Evolutionary conservation across 441 rosid genomes (phyloP).

Genomic region (Isatis lusitanica): DNA sequence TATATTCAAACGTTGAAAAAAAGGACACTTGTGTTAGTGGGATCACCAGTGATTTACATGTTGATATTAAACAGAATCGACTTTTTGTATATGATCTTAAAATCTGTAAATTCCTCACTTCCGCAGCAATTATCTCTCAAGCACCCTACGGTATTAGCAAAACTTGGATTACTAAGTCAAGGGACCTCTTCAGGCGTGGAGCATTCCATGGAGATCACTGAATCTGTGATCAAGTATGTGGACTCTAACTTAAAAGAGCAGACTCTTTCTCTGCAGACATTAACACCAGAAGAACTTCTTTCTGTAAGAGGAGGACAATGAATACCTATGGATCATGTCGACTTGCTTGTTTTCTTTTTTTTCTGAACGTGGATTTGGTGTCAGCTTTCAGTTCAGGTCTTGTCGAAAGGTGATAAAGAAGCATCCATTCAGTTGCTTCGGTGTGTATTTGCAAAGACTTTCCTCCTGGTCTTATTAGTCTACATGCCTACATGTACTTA

Average conservation of each 20-base stretch:
- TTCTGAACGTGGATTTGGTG: conserved; percentile 29
- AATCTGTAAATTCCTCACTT: not conserved
- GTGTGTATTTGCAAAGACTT: conserved; percentile 39
- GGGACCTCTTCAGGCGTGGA: conserved; percentile 29
- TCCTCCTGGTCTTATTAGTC: not conserved
- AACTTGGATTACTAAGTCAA: conserved; percentile 57
- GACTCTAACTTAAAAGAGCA: conserved; percentile 38
- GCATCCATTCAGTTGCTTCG: conserved; percentile 55
- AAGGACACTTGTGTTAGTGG: not conserved
- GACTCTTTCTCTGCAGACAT: conserved; percentile 40
- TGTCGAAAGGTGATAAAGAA: conserved; percentile 55
- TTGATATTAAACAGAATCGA: not conserved
- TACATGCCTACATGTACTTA: not conserved
- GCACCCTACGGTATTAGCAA: conserved; percentile 59
- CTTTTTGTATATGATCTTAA: not conserved
- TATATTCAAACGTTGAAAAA: not conserved
- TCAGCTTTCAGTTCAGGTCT: conserved; percentile 69
- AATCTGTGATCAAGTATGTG: conserved; percentile 35
- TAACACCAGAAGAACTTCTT: conserved; percentile 65
- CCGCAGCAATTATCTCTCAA: conserved; percentile 78
- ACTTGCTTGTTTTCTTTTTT: conserved; percentile 3
- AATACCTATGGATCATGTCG: conserved; percentile 4
- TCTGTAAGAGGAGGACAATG: conserved; percentile 51
- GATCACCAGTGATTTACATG: not conserved
- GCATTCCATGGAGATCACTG: conserved; percentile 35